A percentile compares a stretch with the other conserved stretches of the same genome.
These are phyloP conservation scores for Triadica sebifera DNA, from an alignment of 345 rosid genomes.

Conservation along the genomic window DNA sequence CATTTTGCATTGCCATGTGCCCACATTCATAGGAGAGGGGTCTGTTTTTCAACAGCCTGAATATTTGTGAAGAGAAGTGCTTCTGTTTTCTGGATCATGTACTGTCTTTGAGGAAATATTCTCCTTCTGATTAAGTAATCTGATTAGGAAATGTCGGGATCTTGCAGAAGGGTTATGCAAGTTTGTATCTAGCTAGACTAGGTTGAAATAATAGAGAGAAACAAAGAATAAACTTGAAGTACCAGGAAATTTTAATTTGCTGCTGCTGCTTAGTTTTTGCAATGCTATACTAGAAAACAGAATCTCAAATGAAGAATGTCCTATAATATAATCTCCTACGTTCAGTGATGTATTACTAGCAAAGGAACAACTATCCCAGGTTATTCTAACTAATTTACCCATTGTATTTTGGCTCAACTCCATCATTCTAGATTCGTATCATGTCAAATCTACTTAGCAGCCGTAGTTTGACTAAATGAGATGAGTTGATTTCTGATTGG, in stretches of 20 bases:
- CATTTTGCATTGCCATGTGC: constrained; percentile 1
- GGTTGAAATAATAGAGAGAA: background rate
- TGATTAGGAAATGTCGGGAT: background rate
- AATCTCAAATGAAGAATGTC: background rate
- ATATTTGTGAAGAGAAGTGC: background rate
- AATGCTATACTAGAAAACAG: background rate
- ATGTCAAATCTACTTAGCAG: background rate
- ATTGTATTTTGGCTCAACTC: background rate
- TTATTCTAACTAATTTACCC: background rate
- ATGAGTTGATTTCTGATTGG: background rate
- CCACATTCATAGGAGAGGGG: background rate
- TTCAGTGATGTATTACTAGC: background rate
- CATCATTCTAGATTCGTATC: background rate
- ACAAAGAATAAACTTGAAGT: background rate
- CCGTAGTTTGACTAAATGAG: background rate
- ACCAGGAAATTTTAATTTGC: background rate
- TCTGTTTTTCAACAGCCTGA: background rate
- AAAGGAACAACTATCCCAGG: background rate
- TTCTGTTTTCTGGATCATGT: background rate
- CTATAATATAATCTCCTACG: background rate
- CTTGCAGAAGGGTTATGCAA: background rate
- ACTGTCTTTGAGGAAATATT: too few species aligned
- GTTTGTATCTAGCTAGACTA: background rate
- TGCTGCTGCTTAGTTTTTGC: background rate
- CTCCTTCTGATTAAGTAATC: background rate